These are phyloP conservation scores for Asterochloris erici DNA, from an alignment of 139 green algal species.

Conservation along the genomic window DNA sequence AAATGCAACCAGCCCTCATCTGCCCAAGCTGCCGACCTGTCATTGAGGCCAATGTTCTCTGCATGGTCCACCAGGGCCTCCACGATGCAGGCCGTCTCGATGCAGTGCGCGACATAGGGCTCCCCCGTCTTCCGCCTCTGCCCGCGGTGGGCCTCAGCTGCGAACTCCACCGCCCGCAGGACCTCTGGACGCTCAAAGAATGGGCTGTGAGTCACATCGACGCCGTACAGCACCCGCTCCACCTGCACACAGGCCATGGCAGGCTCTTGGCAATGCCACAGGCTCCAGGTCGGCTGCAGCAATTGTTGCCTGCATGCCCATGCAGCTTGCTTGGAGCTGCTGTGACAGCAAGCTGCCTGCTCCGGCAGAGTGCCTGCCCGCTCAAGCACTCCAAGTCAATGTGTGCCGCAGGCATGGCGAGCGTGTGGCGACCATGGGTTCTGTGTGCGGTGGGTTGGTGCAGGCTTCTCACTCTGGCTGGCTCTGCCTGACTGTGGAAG, in stretches of 20 bases:
- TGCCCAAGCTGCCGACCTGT: neutral
- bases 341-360: neutral
- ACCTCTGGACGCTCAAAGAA: constrained; percentile 59
- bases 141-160: constrained; percentile 69
- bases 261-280: neutral
- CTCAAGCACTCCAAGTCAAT: neutral
- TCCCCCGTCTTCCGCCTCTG: constrained; percentile 84
- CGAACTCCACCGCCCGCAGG: constrained; percentile 73
- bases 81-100: constrained; percentile 90
- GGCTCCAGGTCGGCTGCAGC: neutral
- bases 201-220: constrained; percentile 55
- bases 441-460: neutral
- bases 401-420: neutral
- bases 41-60: constrained; percentile 16
- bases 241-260: constrained; percentile 15
- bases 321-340: neutral
- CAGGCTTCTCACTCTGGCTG: neutral
- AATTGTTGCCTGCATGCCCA: neutral
- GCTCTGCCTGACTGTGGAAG: neutral
- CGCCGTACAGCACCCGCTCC: constrained; percentile 44
- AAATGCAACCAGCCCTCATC: too few species aligned
- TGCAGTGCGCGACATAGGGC: constrained; percentile 91
- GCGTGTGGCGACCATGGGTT: neutral
- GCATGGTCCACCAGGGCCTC: constrained; percentile 45
- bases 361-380: neutral